Evolutionary conservation across 192 early-diverging fungal genomes (phyloP), one percentile per base, ranked within the genome.

Genomic region (Lunasporangiospora selenospora): DNA sequence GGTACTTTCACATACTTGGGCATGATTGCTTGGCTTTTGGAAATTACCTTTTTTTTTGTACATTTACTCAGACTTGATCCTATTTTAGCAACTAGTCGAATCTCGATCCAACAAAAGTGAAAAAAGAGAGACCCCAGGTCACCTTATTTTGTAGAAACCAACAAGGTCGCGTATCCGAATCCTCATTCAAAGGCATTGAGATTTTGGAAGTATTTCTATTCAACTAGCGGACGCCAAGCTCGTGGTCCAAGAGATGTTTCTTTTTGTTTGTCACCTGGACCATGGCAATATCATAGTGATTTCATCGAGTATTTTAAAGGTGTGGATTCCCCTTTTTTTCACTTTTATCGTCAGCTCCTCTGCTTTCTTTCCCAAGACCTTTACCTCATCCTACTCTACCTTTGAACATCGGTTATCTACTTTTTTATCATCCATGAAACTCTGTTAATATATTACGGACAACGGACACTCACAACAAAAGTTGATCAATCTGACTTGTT

Each of bases 381-480:
- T n/a, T n/a, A n/a, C n/a, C n/a, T n/a, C n/a, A n/a, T n/a, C 31
- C 48, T 50, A 50, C 2, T 18, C 29, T 50, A 50, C 3, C 21
- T 52, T 52, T 52, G 33, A 21, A 16, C 27, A 31, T 52, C 50
- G 37, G 50, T 37, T 52, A 30, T 21, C 19, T 3, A 34, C 18
- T 21, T 52, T n/a, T n/a, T n/a, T n/a, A n/a, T n/a, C n/a, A n/a
- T n/a, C n/a, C n/a, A n/a, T n/a, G n/a, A n/a, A n/a, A n/a, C n/a
- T n/a, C n/a, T n/a, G n/a, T n/a, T n/a, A n/a, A n/a, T n/a, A n/a
- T n/a, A n/a, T n/a, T n/a, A n/a, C n/a, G n/a, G n/a, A n/a, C n/a
- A n/a, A n/a, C n/a, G n/a, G 50, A 52, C 33, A 30, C 37, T 52
- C 18, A 21, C 50, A 52, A 36, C 36, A 36, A 36, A 53, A 53